A percentile compares a stretch with the other conserved stretches of the same genome.
Conservation (phyloP, 805 yeast species). For the Sugiyamaella smithiae region DNA sequence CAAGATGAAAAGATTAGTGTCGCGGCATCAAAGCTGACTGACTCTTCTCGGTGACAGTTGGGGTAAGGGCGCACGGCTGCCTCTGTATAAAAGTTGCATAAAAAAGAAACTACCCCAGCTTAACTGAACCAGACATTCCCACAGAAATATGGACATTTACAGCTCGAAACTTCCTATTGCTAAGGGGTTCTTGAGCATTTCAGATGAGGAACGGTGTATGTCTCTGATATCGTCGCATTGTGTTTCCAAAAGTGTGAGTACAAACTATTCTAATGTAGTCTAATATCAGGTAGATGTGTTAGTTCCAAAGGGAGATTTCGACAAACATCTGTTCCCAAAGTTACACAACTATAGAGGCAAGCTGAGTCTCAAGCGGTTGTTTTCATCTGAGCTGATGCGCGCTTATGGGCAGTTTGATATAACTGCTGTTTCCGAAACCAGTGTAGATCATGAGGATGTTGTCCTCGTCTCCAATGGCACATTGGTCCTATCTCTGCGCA, state of each 20-base stretch:
- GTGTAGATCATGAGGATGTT: constrained; percentile 35
- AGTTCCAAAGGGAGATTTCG: background rate
- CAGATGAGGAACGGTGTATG: background rate
- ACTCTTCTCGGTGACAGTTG: background rate
- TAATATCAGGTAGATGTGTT: background rate
- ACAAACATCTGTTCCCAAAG: background rate
- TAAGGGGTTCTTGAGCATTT: background rate
- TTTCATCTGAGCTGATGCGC: too few species aligned
- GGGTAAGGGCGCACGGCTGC: constrained; percentile 4
- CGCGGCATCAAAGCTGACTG: too few species aligned
- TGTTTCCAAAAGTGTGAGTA: background rate
- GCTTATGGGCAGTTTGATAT: too few species aligned
- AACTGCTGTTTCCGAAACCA: constrained; percentile 21
- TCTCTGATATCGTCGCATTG: background rate
- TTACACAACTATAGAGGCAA: background rate
- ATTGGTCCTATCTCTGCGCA: constrained; percentile 33
- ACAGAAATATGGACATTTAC: background rate
- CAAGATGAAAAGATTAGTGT: too few species aligned
- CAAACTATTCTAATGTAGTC: background rate
- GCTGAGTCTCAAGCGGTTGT: background rate
- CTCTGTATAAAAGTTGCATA: background rate
- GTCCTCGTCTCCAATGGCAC: constrained; percentile 31
- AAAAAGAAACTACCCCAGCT: background rate
- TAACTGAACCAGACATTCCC: too few species aligned
- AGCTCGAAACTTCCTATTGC: background rate